Evolutionary conservation across 352 stramenopile genomes (phyloP).

Genomic region (Pythium vanterpoolii): DNA sequence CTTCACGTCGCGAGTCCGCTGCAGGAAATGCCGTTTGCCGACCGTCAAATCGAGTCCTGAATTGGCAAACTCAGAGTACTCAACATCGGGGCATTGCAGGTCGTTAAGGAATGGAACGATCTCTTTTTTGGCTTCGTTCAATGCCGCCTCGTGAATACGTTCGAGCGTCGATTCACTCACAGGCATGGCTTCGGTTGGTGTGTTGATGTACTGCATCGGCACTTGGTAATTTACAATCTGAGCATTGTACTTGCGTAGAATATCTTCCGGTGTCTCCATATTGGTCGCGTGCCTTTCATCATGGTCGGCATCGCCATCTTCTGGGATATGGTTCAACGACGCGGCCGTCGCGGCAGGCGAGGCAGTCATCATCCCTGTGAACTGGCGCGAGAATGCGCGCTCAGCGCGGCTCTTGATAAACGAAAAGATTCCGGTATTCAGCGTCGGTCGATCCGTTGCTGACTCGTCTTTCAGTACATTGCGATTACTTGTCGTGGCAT

Average conservation of each 20-base stretch:
- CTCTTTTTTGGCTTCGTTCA: conserved; percentile 45
- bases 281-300: conserved; percentile 18
- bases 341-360: not conserved
- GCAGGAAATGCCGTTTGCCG: conserved; percentile 60
- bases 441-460: conserved; percentile 7
- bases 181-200: conserved; percentile 52
- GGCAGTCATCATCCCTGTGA: conserved; percentile 30
- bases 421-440: conserved; percentile 76
- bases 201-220: conserved; percentile 50
- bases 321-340: conserved; percentile 38
- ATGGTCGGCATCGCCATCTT: conserved; percentile 42
- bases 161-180: conserved; percentile 42
- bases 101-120: conserved; percentile 56
- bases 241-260: conserved; percentile 45
- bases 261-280: conserved; percentile 34
- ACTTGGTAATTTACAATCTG: conserved; percentile 54
- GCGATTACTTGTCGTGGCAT: conserved; percentile 14
- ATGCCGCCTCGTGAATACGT: conserved; percentile 40
- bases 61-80: conserved; percentile 41
- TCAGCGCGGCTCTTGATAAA: conserved; percentile 73
- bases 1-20: conserved; percentile 39
- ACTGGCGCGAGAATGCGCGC: conserved; percentile 62
- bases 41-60: conserved; percentile 42
- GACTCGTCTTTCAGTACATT: conserved; percentile 11
- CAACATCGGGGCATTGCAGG: conserved; percentile 31